phyloP scores from a whole-genome alignment of 1,284 basidiomycete genomes.

The Neolentinus lepideus region DNA sequence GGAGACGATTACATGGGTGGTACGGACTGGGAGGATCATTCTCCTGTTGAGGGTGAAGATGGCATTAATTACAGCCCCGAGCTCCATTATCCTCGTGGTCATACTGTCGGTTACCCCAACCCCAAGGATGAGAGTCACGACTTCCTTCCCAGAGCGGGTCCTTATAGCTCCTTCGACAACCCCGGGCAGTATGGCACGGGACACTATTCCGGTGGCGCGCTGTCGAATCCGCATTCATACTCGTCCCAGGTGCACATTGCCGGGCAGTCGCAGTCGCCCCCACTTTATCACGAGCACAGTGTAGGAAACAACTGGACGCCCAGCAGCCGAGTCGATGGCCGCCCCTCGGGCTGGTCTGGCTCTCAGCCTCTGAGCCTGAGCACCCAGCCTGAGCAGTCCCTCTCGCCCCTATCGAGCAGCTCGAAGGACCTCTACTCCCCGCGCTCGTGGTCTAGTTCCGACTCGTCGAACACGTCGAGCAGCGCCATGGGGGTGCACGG shows the following conservation, averaged over 20 bases:
- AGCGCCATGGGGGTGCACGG: constrained; percentile 14
- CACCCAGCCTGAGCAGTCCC: neutral
- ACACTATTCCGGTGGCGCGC: too few relatives aligned
- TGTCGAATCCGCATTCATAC: too few relatives aligned
- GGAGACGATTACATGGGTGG: constrained; percentile 21
- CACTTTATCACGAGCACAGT: too few relatives aligned
- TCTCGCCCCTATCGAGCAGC: neutral
- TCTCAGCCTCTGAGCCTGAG: neutral
- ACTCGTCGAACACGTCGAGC: constrained; percentile 14
- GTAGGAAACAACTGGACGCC: too few relatives aligned
- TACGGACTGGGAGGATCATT: constrained; percentile 15
- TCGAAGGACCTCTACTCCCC: neutral
- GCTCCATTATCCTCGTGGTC: constrained; percentile 1
- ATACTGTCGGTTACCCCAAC: neutral
- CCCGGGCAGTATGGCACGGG: too few relatives aligned
- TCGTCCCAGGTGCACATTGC: too few relatives aligned
- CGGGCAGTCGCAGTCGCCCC: too few relatives aligned
- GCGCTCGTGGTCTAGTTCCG: constrained; percentile 10
- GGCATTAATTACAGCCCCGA: constrained; percentile 12
- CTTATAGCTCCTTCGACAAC: neutral
- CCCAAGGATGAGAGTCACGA: neutral
- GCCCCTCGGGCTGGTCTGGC: neutral
- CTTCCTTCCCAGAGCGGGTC: neutral
- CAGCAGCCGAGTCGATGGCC: neutral
- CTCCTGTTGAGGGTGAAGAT: constrained; percentile 21